Base-by-base conservation (phyloP, 108 stramenopile species). In the Parietichytrium sp. region DNA sequence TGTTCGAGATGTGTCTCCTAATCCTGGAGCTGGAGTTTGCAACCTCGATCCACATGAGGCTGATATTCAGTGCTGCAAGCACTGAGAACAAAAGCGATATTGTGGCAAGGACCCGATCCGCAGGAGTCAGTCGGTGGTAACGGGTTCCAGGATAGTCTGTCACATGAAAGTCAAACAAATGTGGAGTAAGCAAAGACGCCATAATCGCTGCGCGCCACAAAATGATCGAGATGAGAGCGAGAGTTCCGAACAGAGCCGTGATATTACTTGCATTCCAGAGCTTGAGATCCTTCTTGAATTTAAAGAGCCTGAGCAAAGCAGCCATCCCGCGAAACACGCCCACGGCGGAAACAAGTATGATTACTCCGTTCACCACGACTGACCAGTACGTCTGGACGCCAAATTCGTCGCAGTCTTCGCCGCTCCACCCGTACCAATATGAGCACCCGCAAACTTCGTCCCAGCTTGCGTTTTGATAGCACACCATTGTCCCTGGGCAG, bases 31-130 rank as follows among this genome's bases (percentile, higher is more conserved):
- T 45, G 15, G 36, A 12, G 2, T 72, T 20, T 6, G 61, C 61
- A 2, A 72, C 61, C 42, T 72, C 38, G 29, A 72, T 33, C 61
- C 61, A 72, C 61, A 72, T 72, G 61, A 72, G 61, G 8, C 38
- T 45, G 12, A 72, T 25, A 42, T 72, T 72, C n/a, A 72, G 61
- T 42, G 38, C 61, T 6, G 20, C 36, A 42, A 72, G 61, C 13
- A 42, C 45, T 2, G 61, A 10, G 2, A 72, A 72, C 2, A 23
- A 6, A 8, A 42, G 38, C 10, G 61, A 45, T 47, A 38, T 15
- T 0, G 61, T 42, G 42, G 61, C 45, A n/a, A 72, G 7, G 61
- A 42, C 20, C 6, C 61, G 61, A 38, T 72, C 61, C 6, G 61
- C 38, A 6, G 20, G 38, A n/a, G 61, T 72, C 15, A 72, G 61